Percentiles rank a stretch among this genome's conserved stretches.
These are phyloP conservation scores for Pleurotus pulmonarius DNA, from an alignment of 768 basidiomycete genomes.

Conservation along the genomic window DNA sequence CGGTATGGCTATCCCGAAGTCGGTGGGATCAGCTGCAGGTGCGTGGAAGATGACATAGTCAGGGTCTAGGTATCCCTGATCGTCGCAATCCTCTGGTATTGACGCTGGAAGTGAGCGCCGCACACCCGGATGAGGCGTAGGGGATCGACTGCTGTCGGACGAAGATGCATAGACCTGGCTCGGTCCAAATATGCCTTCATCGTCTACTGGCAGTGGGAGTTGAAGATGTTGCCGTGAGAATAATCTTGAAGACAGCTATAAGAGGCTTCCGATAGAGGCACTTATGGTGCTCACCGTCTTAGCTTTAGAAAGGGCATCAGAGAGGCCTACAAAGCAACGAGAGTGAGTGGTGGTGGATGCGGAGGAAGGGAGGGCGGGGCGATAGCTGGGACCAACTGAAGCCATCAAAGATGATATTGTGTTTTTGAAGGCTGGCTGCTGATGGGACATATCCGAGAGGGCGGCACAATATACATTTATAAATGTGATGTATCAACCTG, in stretches of 20 bases:
- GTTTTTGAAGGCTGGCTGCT: neutral
- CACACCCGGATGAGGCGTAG: neutral
- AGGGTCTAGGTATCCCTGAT: neutral
- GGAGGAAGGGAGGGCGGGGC: neutral
- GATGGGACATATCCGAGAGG: neutral
- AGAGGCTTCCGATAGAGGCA: neutral
- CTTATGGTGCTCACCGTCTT: neutral
- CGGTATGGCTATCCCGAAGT: neutral
- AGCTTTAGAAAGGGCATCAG: neutral
- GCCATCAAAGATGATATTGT: neutral
- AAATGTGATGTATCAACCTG: neutral
- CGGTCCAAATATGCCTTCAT: constrained; percentile 1
- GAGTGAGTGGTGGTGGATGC: neutral
- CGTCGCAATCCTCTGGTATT: neutral
- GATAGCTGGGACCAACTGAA: neutral
- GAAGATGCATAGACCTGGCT: neutral
- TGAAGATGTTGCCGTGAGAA: constrained; percentile 2
- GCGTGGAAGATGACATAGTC: neutral
- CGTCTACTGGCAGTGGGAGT: neutral
- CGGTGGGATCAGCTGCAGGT: neutral
- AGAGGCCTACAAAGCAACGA: neutral
- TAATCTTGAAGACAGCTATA: neutral
- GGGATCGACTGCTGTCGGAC: neutral
- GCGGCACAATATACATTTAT: neutral
- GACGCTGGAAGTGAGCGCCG: neutral